These are phyloP conservation scores for Lipomyces sp. DNA, from an alignment of 805 yeast genomes.

Conservation along the genomic window DNA sequence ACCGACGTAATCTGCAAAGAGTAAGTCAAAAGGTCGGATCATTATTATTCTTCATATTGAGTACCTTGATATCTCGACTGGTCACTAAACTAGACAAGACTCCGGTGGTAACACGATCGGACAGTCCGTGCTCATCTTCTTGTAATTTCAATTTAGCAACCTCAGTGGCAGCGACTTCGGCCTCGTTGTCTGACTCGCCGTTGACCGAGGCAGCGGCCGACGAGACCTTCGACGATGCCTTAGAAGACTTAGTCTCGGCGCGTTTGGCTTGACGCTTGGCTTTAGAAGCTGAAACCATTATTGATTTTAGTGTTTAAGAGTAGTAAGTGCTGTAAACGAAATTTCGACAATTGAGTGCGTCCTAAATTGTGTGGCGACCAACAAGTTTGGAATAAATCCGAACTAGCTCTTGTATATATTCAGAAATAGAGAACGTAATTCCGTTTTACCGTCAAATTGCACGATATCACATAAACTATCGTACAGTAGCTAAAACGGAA, in stretches of 20 bases:
- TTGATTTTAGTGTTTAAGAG: background rate
- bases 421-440: background rate
- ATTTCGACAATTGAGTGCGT: background rate
- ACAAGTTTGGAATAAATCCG: background rate
- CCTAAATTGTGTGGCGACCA: background rate
- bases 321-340: background rate
- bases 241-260: conserved; percentile 70
- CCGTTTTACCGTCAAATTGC: background rate
- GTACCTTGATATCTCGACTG: conserved; percentile 90
- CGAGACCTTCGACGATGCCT: conserved; percentile 42
- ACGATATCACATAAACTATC: background rate
- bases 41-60: conserved; percentile 42
- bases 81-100: conserved; percentile 87
- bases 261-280: conserved; percentile 98
- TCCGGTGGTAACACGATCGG: conserved; percentile 98
- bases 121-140: conserved; percentile 89
- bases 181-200: conserved; percentile 46
- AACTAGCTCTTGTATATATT: background rate
- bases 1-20: conserved; percentile 55
- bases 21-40: conserved; percentile 1
- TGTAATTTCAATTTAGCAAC: conserved; percentile 88
- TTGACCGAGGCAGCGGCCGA: conserved; percentile 43
- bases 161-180: conserved; percentile 58
- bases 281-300: conserved; percentile 76
- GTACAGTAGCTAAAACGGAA: background rate